Conservation (phyloP, 2,329 filamentous ascomycete genomes). For the Aureobasidium zeae region DNA sequence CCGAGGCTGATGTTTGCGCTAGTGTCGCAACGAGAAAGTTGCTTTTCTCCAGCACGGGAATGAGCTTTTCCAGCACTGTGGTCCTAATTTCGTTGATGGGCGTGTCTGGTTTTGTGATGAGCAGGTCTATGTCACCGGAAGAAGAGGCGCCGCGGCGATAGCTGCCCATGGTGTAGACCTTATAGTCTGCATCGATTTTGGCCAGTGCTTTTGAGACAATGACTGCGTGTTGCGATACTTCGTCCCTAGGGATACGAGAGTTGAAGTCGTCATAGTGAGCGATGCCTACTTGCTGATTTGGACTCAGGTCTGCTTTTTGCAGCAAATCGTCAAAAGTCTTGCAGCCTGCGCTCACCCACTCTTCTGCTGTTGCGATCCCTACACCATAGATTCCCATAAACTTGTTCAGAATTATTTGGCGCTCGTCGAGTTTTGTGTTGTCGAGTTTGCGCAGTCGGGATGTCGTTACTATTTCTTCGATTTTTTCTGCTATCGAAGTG, state of each 20-base stretch:
- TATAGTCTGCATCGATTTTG: constrained; percentile 52
- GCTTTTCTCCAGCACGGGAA: constrained; percentile 49
- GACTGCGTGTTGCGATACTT: constrained; percentile 61
- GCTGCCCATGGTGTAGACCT: constrained; percentile 71
- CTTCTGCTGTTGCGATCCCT: constrained; percentile 58
- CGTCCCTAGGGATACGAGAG: constrained; percentile 63
- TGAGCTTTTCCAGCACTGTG: constrained; percentile 54
- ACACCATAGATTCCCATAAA: constrained; percentile 77
- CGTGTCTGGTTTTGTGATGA: constrained; percentile 63
- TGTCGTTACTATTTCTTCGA: constrained; percentile 78
- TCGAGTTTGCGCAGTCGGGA: constrained; percentile 63
- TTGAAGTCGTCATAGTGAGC: constrained; percentile 74
- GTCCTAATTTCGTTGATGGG: constrained; percentile 48
- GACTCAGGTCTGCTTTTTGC: constrained; percentile 52
- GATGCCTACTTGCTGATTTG: constrained; percentile 65
- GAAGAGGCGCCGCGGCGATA: constrained; percentile 68
- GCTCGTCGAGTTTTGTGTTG: constrained; percentile 56
- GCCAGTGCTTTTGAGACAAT: constrained; percentile 53
- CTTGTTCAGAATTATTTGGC: constrained; percentile 53
- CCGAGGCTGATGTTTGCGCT: constrained; percentile 42
- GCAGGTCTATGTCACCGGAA: constrained; percentile 75
- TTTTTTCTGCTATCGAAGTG: constrained; percentile 65
- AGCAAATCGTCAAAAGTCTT: constrained; percentile 64
- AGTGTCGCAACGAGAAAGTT: constrained; percentile 64
- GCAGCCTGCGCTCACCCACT: constrained; percentile 68